Percentiles rank a stretch among this genome's conserved stretches.
These are phyloP conservation scores for Mucuna pruriens DNA, from an alignment of 306 rosid genomes.

Conservation along the genomic window DNA sequence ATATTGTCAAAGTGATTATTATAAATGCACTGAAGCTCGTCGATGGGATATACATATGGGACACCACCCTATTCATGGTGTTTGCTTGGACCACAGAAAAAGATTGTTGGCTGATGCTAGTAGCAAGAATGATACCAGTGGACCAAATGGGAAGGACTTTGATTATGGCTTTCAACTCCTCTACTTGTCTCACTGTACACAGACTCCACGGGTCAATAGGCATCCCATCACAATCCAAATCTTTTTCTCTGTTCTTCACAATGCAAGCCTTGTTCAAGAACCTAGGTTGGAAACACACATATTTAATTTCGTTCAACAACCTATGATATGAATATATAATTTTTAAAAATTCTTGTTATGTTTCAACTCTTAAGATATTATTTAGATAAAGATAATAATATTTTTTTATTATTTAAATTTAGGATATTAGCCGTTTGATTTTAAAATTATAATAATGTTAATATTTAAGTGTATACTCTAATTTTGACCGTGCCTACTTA, in stretches of 20 bases:
- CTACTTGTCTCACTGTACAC: conserved; percentile 76
- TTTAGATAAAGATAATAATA: too few relatives aligned
- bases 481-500: too few relatives aligned
- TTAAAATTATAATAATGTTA: too few relatives aligned
- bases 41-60: conserved; percentile 52
- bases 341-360: too few relatives aligned
- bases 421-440: too few relatives aligned
- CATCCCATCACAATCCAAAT: conserved; percentile 52
- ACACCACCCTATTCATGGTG: conserved; percentile 57
- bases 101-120: conserved; percentile 44
- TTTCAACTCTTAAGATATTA: too few relatives aligned
- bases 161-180: conserved; percentile 70
- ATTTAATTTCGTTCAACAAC: not conserved
- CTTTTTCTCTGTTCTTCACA: conserved; percentile 49
- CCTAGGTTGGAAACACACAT: conserved; percentile 45
- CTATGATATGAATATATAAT: too few relatives aligned
- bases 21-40: conserved; percentile 56
- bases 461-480: too few relatives aligned
- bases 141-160: conserved; percentile 83
- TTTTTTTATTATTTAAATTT: too few relatives aligned
- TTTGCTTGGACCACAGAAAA: conserved; percentile 62
- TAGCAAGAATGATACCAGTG: conserved; percentile 48
- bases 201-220: conserved; percentile 62
- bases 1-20: conserved; percentile 58
- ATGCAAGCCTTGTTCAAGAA: conserved; percentile 82